A percentile compares a stretch with the other conserved stretches of the same genome.
These are phyloP conservation scores for Salix udensis DNA, from an alignment of 345 rosid species.

Conservation along the genomic window DNA sequence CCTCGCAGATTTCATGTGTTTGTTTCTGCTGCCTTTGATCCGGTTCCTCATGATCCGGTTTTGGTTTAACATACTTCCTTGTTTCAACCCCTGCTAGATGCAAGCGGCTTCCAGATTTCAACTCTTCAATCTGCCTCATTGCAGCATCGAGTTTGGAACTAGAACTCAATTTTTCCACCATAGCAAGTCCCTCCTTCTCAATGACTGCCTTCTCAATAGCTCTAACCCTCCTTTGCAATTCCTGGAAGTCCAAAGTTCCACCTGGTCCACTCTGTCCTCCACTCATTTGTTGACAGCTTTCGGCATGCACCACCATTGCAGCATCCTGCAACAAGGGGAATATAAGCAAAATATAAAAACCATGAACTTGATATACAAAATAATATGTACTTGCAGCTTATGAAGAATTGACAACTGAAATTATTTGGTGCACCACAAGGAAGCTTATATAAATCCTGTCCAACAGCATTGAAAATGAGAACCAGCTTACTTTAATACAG, in stretches of 20 bases:
- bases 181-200: slow-evolving; percentile 56
- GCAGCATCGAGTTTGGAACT: slow-evolving; percentile 56
- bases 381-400: background rate
- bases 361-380: background rate
- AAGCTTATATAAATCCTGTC: background rate
- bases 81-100: slow-evolving; percentile 22
- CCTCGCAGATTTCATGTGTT: slow-evolving; percentile 43
- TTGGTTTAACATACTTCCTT: slow-evolving; percentile 31
- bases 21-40: slow-evolving; percentile 37
- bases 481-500: slow-evolving; percentile 2
- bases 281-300: slow-evolving; percentile 26
- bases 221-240: slow-evolving; percentile 53
- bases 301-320: slow-evolving; percentile 21
- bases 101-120: slow-evolving; percentile 34
- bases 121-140: slow-evolving; percentile 47
- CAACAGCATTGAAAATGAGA: slow-evolving; percentile 6
- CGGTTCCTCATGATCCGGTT: slow-evolving; percentile 29
- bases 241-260: slow-evolving; percentile 45
- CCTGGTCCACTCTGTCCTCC: slow-evolving; percentile 27
- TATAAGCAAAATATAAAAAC: slow-evolving; percentile 1
- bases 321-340: slow-evolving; percentile 41
- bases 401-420: background rate
- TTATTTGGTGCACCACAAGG: background rate
- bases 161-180: slow-evolving; percentile 46
- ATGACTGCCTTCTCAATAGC: slow-evolving; percentile 56